A percentile compares a stretch with the other conserved stretches of the same genome.
phyloP scores from a whole-genome alignment of 1,284 basidiomycete genomes.

The Cutaneotrichosporon curvatum region DNA sequence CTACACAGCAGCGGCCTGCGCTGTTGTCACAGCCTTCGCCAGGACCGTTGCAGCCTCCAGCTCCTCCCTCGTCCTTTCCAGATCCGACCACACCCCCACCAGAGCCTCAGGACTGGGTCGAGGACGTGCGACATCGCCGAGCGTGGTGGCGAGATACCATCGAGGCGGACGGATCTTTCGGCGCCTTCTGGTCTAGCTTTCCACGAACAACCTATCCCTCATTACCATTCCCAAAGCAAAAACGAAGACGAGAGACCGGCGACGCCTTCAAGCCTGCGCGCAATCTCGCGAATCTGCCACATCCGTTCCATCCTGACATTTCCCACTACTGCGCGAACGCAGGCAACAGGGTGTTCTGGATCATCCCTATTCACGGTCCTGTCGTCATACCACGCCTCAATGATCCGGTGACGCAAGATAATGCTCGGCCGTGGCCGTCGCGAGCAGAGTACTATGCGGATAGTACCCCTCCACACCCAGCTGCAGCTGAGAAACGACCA shows the following conservation, averaged over 20 bases:
- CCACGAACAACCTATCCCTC: constrained; percentile 2
- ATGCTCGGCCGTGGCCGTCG: constrained; percentile 7
- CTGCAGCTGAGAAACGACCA: constrained; percentile 2
- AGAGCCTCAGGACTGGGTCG: not conserved
- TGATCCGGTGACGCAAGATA: constrained; percentile 1
- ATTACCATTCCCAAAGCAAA: constrained; percentile 4
- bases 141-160: constrained; percentile 25
- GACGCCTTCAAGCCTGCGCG: constrained; percentile 13
- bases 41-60: not conserved
- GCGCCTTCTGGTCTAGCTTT: constrained; percentile 18
- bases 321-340: constrained; percentile 16
- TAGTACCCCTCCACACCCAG: not conserved
- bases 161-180: constrained; percentile 16
- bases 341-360: constrained; percentile 28
- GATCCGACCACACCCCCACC: not conserved
- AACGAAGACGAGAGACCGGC: not conserved
- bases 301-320: constrained; percentile 32
- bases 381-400: constrained; percentile 23
- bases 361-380: constrained; percentile 35
- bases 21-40: no score
- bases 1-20: no score
- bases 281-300: constrained; percentile 2
- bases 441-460: constrained; percentile 1
- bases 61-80: constrained; percentile 1
- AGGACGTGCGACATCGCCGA: constrained; percentile 1